Percentiles rank a stretch among this genome's conserved stretches.
These are phyloP conservation scores for Jackrogersella multiformis DNA, from an alignment of 495 filamentous ascomycete genomes.

Conservation along the genomic window DNA sequence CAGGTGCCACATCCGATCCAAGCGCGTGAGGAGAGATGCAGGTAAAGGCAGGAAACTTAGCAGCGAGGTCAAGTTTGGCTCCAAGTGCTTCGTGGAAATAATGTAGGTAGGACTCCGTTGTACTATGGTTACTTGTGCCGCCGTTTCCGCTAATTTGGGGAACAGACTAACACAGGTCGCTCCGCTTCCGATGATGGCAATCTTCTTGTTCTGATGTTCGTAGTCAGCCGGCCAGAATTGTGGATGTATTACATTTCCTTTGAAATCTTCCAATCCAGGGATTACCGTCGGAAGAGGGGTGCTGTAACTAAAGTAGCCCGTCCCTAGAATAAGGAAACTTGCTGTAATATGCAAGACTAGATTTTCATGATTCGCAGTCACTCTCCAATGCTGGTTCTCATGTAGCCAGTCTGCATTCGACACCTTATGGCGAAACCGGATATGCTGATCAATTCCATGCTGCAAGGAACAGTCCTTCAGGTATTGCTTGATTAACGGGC, in stretches of 20 bases:
- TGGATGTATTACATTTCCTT: constrained; percentile 65
- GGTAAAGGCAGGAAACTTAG: not conserved
- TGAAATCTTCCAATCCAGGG: constrained; percentile 67
- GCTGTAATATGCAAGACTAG: constrained; percentile 54
- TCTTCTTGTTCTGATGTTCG: constrained; percentile 59
- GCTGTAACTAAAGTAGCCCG: constrained; percentile 76
- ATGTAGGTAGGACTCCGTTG: constrained; percentile 69
- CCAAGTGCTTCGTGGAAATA: constrained; percentile 50
- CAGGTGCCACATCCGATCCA: constrained; percentile 1
- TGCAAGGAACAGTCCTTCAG: constrained; percentile 65
- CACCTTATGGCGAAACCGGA: constrained; percentile 68
- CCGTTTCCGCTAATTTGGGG: constrained; percentile 59
- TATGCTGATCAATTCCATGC: constrained; percentile 69
- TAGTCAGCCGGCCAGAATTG: constrained; percentile 69
- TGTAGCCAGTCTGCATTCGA: constrained; percentile 67
- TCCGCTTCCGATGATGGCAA: constrained; percentile 66
- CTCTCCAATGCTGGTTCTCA: constrained; percentile 66
- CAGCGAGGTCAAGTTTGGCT: constrained; percentile 17
- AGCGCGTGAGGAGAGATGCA: constrained; percentile 4
- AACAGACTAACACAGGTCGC: constrained; percentile 67
- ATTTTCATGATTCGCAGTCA: constrained; percentile 61
- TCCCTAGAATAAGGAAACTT: constrained; percentile 68
- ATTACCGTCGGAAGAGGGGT: constrained; percentile 64
- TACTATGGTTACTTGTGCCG: constrained; percentile 63
- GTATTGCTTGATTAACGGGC: constrained; percentile 67